Percentiles rank a stretch among this genome's conserved stretches.
These are phyloP conservation scores for Neurospora tetrasperma DNA, from an alignment of 495 filamentous ascomycete species.

Conservation along the genomic window DNA sequence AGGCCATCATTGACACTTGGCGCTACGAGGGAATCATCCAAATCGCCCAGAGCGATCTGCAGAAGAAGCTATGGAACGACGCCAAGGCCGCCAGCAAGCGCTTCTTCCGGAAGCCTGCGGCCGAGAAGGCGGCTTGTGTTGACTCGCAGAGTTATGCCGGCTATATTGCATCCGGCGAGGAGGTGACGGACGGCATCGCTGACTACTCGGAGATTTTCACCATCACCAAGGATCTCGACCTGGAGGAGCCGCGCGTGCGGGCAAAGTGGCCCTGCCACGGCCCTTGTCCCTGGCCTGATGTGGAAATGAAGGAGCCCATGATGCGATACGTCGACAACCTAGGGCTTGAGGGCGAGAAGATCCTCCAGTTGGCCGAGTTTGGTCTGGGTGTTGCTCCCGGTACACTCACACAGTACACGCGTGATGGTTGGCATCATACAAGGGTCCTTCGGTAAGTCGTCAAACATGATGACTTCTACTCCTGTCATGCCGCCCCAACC, in stretches of 20 bases:
- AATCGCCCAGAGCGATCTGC: slow-evolving; percentile 22
- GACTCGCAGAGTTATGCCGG: slow-evolving; percentile 35
- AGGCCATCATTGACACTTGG: slow-evolving; percentile 30
- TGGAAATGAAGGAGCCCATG: slow-evolving; percentile 26
- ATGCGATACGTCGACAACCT: slow-evolving; percentile 21
- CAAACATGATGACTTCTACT: not conserved
- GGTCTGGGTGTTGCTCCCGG: slow-evolving; percentile 23
- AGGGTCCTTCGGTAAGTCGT: slow-evolving; percentile 26
- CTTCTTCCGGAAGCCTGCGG: slow-evolving; percentile 27
- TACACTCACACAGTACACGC: slow-evolving; percentile 23
- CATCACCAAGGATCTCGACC: slow-evolving; percentile 33
- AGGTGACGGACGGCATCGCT: slow-evolving; percentile 35
- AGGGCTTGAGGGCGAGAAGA: slow-evolving; percentile 26
- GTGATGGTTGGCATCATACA: slow-evolving; percentile 40
- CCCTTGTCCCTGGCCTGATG: slow-evolving; percentile 35
- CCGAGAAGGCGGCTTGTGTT: slow-evolving; percentile 30
- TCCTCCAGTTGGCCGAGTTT: slow-evolving; percentile 29
- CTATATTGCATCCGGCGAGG: slow-evolving; percentile 40
- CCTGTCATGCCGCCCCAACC: not conserved
- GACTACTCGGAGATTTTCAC: slow-evolving; percentile 42
- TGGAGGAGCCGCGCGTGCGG: slow-evolving; percentile 24
- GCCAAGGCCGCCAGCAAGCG: slow-evolving; percentile 23
- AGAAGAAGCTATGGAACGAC: slow-evolving; percentile 15
- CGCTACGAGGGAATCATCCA: slow-evolving; percentile 35
- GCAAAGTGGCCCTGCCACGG: slow-evolving; percentile 37